Base-by-base conservation (phyloP, 1,284 basidiomycete species). In the Polyporus tsugae region DNA sequence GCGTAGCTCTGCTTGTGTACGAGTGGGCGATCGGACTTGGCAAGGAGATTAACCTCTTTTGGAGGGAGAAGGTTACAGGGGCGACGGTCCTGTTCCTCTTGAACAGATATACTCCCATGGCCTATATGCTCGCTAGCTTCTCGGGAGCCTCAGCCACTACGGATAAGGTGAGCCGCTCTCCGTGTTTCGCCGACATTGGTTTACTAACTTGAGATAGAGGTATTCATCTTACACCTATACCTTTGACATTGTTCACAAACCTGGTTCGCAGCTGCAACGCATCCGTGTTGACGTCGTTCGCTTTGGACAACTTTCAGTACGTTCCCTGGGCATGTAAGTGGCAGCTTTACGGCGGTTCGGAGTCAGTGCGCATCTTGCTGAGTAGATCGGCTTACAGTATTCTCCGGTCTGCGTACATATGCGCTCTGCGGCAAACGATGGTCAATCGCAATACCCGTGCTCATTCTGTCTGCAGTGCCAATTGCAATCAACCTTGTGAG, bases 31-130 rank as follows among this genome's bases (percentile, higher is more conserved):
- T 66, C n/a, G 70, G 69, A 2, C 46, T 72, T 7, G 59, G 44
- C n/a, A 38, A 60, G 3, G 71, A 72, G 36, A 59, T 72, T 22
- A 38, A 64, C 29, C 57, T 64, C 29, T 65, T 68, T 22, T 72
- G 71, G 69, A 66, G 22, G 39, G 44, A 55, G 29, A 61, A 63
- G 35, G 13, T 62, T 29, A 63, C 69, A 0, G 59, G 5, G 6
- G 66, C 63, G 7, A 60, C 55, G 6, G 4, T 66, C 13, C 35
- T 72, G 38, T 72, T 68, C 63, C 39, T 66, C 36, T 15, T 52
- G 25, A 68, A 66, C 61, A 49, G 69, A 35, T 72, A 72, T n/a
- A 11, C 53, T 0, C 49, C 66, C 0, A 29, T 70, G 7, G 33
- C 64, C 11, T 62, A 60, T 42, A 10, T 63, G 17, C 52, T 57